Evolutionary conservation across 176 grass and related monocot species (phyloP).

Genomic region (Poa pratensis): DNA sequence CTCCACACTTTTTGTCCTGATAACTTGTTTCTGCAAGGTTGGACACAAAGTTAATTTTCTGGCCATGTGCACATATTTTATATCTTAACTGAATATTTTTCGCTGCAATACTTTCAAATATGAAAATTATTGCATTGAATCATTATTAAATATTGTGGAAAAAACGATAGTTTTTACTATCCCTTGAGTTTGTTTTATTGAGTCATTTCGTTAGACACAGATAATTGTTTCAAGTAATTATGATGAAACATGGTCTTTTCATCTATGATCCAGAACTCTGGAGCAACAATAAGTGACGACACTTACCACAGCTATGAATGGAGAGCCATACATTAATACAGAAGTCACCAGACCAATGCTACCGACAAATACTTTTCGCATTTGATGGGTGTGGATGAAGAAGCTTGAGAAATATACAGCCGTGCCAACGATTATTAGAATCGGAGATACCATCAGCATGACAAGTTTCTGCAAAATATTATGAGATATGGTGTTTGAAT

Average conservation of each 20-base stretch:
- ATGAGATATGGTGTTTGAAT: conserved; percentile 12
- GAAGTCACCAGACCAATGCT: conserved; percentile 62
- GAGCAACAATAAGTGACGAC: conserved; percentile 16
- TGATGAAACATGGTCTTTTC: background rate
- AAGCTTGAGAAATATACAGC: conserved; percentile 56
- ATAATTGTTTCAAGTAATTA: conserved; percentile 11
- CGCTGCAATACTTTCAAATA: background rate
- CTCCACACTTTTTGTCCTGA: conserved; percentile 78
- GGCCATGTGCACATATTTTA: background rate
- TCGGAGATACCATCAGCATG: conserved; percentile 44
- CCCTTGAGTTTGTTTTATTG: background rate
- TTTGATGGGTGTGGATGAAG: conserved; percentile 48
- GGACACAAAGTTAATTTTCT: background rate
- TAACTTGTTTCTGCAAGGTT: conserved; percentile 65
- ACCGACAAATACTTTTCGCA: conserved; percentile 70
- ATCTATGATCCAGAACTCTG: background rate
- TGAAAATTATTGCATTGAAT: background rate
- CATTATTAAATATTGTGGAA: background rate
- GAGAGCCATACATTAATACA: conserved; percentile 75
- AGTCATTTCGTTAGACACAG: background rate
- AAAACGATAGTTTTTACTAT: background rate
- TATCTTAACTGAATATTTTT: conserved; percentile 23
- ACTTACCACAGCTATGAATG: conserved; percentile 64
- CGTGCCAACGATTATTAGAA: conserved; percentile 44
- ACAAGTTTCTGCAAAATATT: conserved; percentile 53